Evolutionary conservation across 1,284 basidiomycete genomes (phyloP).

Genomic region (Cerrena zonata): DNA sequence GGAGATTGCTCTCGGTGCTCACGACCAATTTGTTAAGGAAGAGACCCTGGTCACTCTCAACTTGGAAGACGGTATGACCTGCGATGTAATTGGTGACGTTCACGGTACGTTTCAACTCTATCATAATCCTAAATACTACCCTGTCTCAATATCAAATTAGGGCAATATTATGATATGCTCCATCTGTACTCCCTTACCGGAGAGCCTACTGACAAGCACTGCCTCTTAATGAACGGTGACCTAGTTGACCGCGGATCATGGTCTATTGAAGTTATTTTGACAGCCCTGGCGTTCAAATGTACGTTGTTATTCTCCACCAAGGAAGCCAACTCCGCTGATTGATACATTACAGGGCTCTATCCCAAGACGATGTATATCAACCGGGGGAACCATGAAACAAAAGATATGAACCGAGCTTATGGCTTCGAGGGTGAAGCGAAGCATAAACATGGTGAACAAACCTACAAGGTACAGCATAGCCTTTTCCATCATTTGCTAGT

Average conservation of each 20-base stretch:
- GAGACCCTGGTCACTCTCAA: constrained; percentile 77
- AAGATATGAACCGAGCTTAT: constrained; percentile 84
- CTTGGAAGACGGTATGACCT: constrained; percentile 74
- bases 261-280: constrained; percentile 94
- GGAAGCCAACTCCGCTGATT: too few relatives aligned
- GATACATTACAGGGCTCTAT: constrained; percentile 78
- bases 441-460: constrained; percentile 89
- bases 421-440: constrained; percentile 97
- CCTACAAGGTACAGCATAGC: constrained; percentile 59
- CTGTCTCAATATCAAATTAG: constrained; percentile 33
- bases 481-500: not conserved
- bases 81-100: constrained; percentile 90
- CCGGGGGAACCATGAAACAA: constrained; percentile 95
- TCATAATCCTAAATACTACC: not conserved
- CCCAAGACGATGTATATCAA: constrained; percentile 85
- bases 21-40: constrained; percentile 72
- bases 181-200: constrained; percentile 86
- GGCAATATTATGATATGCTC: constrained; percentile 91
- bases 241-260: constrained; percentile 96
- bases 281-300: constrained; percentile 96
- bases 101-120: constrained; percentile 52
- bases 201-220: constrained; percentile 74
- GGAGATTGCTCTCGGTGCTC: constrained; percentile 91
- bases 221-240: constrained; percentile 90
- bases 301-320: constrained; percentile 28